Evolutionary conservation across 2,329 filamentous ascomycete species (phyloP), one percentile per base, ranked within the genome.

Genomic region (Sarocladiaceae sp.): DNA sequence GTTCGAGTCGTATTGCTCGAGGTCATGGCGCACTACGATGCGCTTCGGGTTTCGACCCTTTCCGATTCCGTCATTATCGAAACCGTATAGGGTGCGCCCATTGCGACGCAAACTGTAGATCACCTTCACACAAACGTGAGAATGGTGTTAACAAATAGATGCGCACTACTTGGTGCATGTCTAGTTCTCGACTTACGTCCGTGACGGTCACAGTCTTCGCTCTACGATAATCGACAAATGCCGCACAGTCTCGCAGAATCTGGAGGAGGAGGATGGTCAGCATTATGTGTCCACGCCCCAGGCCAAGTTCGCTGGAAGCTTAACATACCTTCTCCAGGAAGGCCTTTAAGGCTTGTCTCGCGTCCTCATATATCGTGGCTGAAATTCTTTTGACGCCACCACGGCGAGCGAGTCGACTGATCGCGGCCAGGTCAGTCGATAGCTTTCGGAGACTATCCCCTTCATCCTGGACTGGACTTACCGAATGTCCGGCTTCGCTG

Each of bases 301-400:
- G n/a, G 10, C n/a, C 5, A 53, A n/a, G 22, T 17, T 15, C 6
- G 10, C 31, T 40, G 31, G 12, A 3, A n/a, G 23, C 4, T 33
- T 37, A 17, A 46, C 69, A 29, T 69, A 84, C 82, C 25, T 57
- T 56, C 4, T 68, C 58, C 0, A 92, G 66, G 0, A 75, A 71
- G 0, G 59, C 55, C 20, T 75, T 80, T 1, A 92, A 50, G 0
- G 73, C 80, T 0, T 3, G 17, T 0, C 88, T 73, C 0, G 76
- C 65, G 0, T 88, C 84, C 0, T 83, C 73, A 59, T 92, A 92
- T 2, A 91, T 84, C 0, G 42, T 57, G 0, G 63, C 77, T 0
- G 83, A 85, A 8, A 92, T 90, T 0, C 88, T 75, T 63, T 91
- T 91, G 0, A 93, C 84, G 0, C 88, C 88, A 1, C 88, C 88